Base-by-base conservation (phyloP, 2,329 filamentous ascomycete species). In the Colletotrichum sp. region DNA sequence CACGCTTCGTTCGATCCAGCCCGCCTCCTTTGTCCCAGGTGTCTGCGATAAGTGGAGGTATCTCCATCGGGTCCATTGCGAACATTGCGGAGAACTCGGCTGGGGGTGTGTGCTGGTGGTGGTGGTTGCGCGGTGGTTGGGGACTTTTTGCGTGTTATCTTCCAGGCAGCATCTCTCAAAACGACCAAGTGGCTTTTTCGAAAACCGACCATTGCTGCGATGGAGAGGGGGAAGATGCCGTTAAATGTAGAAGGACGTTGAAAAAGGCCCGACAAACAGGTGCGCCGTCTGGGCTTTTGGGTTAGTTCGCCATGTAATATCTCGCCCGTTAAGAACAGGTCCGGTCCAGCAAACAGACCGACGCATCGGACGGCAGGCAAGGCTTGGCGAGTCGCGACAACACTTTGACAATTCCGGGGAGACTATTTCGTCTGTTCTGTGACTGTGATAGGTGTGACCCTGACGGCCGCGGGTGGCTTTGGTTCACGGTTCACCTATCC, bases 21-120 rank as follows among this genome's bases (percentile, higher is more conserved):
- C 29, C 29, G 36, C 51, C 66, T 38, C 55, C 66, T 61, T 68
- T 68, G 66, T 68, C 66, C 66, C 55, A 68, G 55, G 66, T 68
- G 55, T 68, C 66, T 33, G 36, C 43, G 65, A 38, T 38, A 58
- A 58, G 64, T 66, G 64, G 64, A 66, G 66, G 24, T 51, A 29
- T 68, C 27, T 47, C 34, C 36, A 68, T 68, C 36, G n/a, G 33
- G n/a, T 34, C 59, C 55, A 57, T 34, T 61, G 66, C 36, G 55
- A 68, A 47, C 27, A 24, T 24, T 61, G 54, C 64, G 51, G 64
- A 67, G 65, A 58, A 68, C 21, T 51, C 55, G 55, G 55, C 36
- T n/a, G 36, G 36, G 36, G 34, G 31, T 47, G 43, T 1, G 38
- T 12, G 16, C 16, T 43, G 9, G 16, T 38, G 16, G 18, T 21